Percentiles rank a stretch among this genome's conserved stretches.
phyloP scores from a whole-genome alignment of 148 eudicot genomes.

The Spergularia marina region DNA sequence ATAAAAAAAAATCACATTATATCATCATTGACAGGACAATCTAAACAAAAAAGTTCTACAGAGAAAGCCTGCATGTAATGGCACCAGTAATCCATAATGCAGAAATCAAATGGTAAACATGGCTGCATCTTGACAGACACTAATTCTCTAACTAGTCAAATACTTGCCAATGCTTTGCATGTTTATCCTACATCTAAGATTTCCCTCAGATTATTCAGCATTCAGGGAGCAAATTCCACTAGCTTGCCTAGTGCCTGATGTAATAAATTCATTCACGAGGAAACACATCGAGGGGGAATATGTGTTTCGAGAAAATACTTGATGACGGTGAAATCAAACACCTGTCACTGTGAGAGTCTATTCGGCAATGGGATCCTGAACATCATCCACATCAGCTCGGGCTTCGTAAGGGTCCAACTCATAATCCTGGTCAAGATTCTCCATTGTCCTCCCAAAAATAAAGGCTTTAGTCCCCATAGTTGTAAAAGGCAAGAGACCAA shows the following conservation, averaged over 20 bases:
- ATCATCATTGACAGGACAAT: background rate
- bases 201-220: background rate
- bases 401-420: constrained; percentile 34
- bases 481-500: constrained; percentile 86
- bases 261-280: background rate
- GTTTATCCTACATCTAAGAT: constrained; percentile 1
- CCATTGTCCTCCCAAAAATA: constrained; percentile 62
- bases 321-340: background rate
- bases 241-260: background rate
- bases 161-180: background rate
- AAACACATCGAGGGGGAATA: background rate
- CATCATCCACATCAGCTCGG: constrained; percentile 32
- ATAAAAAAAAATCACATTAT: background rate
- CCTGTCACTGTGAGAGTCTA: constrained; percentile 15
- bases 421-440: constrained; percentile 54
- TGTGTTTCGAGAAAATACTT: background rate
- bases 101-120: background rate
- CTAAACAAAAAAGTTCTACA: background rate
- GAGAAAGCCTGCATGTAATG: background rate
- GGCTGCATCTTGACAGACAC: background rate
- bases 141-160: background rate
- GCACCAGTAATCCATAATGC: background rate
- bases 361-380: constrained; percentile 22
- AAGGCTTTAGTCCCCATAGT: constrained; percentile 80
- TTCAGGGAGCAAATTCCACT: constrained; percentile 4